Evolutionary conservation across 495 filamentous ascomycete species (phyloP), one percentile per base, ranked within the genome.

Genomic region (Delitschia confertaspora): DNA sequence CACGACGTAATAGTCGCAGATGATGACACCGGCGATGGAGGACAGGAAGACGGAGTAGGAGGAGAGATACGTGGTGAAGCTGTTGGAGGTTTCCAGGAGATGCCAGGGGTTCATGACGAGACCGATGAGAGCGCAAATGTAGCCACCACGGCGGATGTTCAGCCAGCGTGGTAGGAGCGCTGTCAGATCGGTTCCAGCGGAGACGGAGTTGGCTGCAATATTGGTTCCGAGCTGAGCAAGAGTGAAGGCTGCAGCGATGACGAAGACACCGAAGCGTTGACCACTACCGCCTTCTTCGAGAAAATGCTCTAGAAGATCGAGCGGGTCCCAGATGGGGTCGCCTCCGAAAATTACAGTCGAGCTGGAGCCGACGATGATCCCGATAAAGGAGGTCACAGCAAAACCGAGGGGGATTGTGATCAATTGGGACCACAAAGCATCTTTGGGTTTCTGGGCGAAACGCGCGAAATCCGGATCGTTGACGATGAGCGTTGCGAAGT

Each of bases 21-120:
- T 71, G 58, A 95, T 91, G 42, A 93, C 85, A 13, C 88, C 88
- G 10, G 86, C 88, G 54, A 95, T 91, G 26, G 85, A 85, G 33
- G 83, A 88, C 18, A 95, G 76, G 67, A 95, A 95, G 47, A 95
- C 84, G n/a, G 84, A 87, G 68, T 95, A 95, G 18, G 88, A 83
- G 9, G 83, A 89, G 4, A 95, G 79, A 55, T 95, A 95, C 32
- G 84, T 88, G n/a, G 83, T 88, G 69, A 95, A 95, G 60, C 83
- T 78, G 65, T 93, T 94, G n/a, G 76, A 73, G 5, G 69, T 65
- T 0, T 73, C 78, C 16, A 93, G 76, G 0, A 95, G 70, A 47
- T 82, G 83, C 80, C 85, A 94, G 1, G 88, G 88, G 56, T 83
- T 88, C 79, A 95, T 91, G 37, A 77, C 83, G 22, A 95, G 69